These are phyloP conservation scores for Phytophthora brassicae DNA, from an alignment of 352 stramenopile species.

Conservation along the genomic window DNA sequence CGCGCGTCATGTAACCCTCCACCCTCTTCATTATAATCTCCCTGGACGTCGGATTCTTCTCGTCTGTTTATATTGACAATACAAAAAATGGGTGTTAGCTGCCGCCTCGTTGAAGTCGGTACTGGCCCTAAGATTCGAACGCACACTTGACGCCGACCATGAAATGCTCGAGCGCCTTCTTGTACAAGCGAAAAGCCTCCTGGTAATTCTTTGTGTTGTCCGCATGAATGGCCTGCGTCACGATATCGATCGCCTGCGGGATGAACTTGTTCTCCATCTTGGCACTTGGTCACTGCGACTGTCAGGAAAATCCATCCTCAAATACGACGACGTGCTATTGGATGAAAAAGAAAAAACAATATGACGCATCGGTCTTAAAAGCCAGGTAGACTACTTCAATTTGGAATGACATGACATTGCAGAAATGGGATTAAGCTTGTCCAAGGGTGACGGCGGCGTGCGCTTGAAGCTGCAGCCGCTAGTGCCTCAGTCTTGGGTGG, in stretches of 20 bases:
- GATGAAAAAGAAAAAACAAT: neutral
- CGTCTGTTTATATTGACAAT: conserved; percentile 46
- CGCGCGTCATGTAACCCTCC: conserved; percentile 89
- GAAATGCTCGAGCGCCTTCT: conserved; percentile 89
- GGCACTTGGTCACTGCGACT: neutral
- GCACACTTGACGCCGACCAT: conserved; percentile 89
- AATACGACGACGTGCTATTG: conserved; percentile 1
- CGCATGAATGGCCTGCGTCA: conserved; percentile 84
- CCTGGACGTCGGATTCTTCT: conserved; percentile 90
- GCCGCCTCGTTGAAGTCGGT: neutral
- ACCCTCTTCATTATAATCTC: conserved; percentile 92
- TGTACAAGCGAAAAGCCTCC: conserved; percentile 86
- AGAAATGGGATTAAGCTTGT: conserved; percentile 56
- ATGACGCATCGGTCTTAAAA: too few species aligned
- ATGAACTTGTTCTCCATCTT: conserved; percentile 92
- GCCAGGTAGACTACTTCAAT: too few species aligned
- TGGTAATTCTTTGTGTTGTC: conserved; percentile 91
- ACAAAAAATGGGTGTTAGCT: neutral
- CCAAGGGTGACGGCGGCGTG: conserved; percentile 39
- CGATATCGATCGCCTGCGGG: conserved; percentile 89
- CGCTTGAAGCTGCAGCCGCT: conserved; percentile 41
- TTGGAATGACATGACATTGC: too few species aligned
- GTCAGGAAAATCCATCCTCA: conserved; percentile 21
- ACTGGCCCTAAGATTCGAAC: conserved; percentile 25
- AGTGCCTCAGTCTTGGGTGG: conserved; percentile 49